Evolutionary conservation across 331 rosid species (phyloP).

Genomic region (Saraca asoca): DNA sequence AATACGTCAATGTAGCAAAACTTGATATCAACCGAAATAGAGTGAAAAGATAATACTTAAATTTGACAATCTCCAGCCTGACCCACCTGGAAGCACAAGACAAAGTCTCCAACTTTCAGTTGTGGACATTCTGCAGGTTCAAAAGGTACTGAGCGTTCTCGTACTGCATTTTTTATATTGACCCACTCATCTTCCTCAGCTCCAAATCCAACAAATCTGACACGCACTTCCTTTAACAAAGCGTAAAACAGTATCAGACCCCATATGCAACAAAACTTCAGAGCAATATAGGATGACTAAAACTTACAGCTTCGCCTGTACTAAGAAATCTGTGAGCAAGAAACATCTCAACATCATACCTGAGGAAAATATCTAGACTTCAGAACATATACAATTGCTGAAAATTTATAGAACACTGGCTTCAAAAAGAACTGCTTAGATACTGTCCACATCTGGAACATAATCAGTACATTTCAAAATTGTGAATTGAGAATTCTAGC

Average conservation of each 20-base stretch:
- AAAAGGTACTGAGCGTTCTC: slow-evolving; percentile 82
- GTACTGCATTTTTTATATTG: slow-evolving; percentile 59
- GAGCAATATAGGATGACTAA: not conserved
- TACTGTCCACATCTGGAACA: too few relatives aligned
- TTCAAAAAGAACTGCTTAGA: too few relatives aligned
- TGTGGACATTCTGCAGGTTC: slow-evolving; percentile 70
- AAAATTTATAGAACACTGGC: too few relatives aligned
- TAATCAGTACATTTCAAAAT: too few relatives aligned
- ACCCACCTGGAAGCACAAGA: slow-evolving; percentile 89
- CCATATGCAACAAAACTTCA: too few relatives aligned
- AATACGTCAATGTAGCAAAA: too few relatives aligned
- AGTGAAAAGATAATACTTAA: not conserved
- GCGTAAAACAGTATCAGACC: slow-evolving; percentile 37
- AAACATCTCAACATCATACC: slow-evolving; percentile 88
- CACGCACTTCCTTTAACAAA: slow-evolving; percentile 88
- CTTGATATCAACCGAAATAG: too few relatives aligned
- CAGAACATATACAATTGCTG: too few relatives aligned
- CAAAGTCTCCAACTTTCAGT: slow-evolving; percentile 71
- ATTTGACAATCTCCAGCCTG: slow-evolving; percentile 7
- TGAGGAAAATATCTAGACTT: slow-evolving; percentile 36
- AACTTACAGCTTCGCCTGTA: slow-evolving; percentile 76
- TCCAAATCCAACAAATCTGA: slow-evolving; percentile 86
- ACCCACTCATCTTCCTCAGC: slow-evolving; percentile 95
- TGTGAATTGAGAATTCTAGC: too few relatives aligned
- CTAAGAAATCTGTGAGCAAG: slow-evolving; percentile 65